A percentile compares a stretch with the other conserved stretches of the same genome.
These are phyloP conservation scores for Lachnellula arida DNA, from an alignment of 2,329 filamentous ascomycete genomes.

Conservation along the genomic window DNA sequence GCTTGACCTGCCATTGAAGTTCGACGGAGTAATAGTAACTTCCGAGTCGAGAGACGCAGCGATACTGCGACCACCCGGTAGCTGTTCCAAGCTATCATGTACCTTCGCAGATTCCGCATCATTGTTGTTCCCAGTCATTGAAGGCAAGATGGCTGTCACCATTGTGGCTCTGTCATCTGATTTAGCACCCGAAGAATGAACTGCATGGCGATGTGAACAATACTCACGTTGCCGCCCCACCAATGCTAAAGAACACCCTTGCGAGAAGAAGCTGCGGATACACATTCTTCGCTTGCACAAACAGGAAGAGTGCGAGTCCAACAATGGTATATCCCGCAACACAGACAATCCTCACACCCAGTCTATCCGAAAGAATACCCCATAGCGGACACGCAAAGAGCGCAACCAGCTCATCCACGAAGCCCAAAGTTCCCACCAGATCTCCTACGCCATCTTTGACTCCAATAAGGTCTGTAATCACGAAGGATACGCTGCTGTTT, in stretches of 20 bases:
- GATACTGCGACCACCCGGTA: constrained; percentile 45
- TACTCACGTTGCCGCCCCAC: constrained; percentile 77
- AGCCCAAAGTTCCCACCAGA: constrained; percentile 78
- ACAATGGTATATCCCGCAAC: constrained; percentile 80
- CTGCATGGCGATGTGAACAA: background rate
- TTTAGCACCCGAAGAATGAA: constrained; percentile 8
- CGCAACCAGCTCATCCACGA: constrained; percentile 78
- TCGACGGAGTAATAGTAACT: constrained; percentile 67
- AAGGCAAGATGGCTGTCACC: constrained; percentile 91
- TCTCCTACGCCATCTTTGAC: constrained; percentile 69
- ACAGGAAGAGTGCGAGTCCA: constrained; percentile 68
- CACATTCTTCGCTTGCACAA: constrained; percentile 81
- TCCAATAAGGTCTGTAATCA: constrained; percentile 77
- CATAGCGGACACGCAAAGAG: constrained; percentile 75
- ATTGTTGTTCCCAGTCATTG: constrained; percentile 48
- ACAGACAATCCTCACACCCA: constrained; percentile 68
- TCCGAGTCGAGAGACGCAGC: constrained; percentile 69
- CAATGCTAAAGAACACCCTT: constrained; percentile 81
- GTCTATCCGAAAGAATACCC: constrained; percentile 72
- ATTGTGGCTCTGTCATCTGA: constrained; percentile 64
- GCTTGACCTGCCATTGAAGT: constrained; percentile 33
- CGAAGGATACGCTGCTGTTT: constrained; percentile 78
- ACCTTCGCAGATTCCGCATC: constrained; percentile 22
- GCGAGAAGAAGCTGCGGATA: constrained; percentile 86
- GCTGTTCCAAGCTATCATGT: constrained; percentile 5